These are phyloP conservation scores for Aspergillus texensis DNA, from an alignment of 2,329 filamentous ascomycete species.

Conservation along the genomic window DNA sequence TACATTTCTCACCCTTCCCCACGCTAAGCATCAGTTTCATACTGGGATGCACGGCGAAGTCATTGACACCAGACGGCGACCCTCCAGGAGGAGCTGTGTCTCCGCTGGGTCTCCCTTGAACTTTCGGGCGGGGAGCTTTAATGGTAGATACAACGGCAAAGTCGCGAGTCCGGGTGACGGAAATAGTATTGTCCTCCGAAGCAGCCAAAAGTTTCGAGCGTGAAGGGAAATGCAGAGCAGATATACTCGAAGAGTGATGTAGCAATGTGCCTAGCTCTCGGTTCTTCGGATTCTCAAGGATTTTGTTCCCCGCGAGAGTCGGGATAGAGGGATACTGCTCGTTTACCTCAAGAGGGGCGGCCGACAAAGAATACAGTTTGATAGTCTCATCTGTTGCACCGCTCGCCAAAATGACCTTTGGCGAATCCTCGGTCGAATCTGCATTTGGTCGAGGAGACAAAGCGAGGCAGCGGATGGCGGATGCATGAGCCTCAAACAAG, in stretches of 20 bases:
- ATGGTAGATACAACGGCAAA: conserved; percentile 87
- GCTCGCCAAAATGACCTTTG: conserved; percentile 82
- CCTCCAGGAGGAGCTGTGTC: conserved; percentile 84
- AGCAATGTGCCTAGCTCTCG: conserved; percentile 83
- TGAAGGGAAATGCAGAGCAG: conserved; percentile 77
- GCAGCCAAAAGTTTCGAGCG: conserved; percentile 85
- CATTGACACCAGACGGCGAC: conserved; percentile 85
- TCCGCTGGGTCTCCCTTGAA: conserved; percentile 77
- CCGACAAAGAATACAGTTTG: conserved; percentile 89
- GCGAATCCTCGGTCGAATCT: conserved; percentile 59
- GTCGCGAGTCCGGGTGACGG: conserved; percentile 82
- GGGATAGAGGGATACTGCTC: conserved; percentile 63
- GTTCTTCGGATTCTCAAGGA: conserved; percentile 84
- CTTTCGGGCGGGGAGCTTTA: conserved; percentile 83
- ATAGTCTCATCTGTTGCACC: conserved; percentile 92
- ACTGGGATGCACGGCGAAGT: conserved; percentile 92
- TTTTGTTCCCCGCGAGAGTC: conserved; percentile 69
- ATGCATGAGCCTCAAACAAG: conserved; percentile 90
- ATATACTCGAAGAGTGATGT: conserved; percentile 83
- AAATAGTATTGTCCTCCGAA: conserved; percentile 88
- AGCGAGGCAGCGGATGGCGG: conserved; percentile 85
- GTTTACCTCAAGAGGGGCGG: conserved; percentile 61
- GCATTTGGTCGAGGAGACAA: conserved; percentile 73
- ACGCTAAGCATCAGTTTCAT: conserved; percentile 97
- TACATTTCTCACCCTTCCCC: conserved; percentile 82